Evolutionary conservation across 1,139 yeast genomes (phyloP).

Genomic region (Lodderomyces orthopsilosis): DNA sequence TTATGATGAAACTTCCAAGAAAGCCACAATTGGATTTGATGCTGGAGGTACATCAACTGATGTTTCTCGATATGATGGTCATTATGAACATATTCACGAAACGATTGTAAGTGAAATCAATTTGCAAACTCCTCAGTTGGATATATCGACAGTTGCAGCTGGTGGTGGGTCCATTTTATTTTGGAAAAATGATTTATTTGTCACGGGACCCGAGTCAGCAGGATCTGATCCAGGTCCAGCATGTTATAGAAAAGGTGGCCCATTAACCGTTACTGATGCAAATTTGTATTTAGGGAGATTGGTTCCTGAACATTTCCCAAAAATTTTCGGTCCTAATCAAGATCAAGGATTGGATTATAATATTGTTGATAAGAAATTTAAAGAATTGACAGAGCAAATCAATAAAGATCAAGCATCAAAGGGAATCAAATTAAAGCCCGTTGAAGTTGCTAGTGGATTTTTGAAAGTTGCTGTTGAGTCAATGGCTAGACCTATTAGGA

Average conservation of each 20-base stretch:
- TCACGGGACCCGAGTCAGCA: constrained; percentile 48
- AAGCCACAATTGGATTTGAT: constrained; percentile 46
- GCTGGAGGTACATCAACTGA: constrained; percentile 52
- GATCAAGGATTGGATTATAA: constrained; percentile 38
- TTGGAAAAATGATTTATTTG: constrained; percentile 47
- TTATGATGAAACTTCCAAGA: constrained; percentile 26
- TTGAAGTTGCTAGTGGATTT: constrained; percentile 44
- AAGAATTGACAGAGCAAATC: constrained; percentile 31
- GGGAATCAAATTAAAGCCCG: constrained; percentile 27
- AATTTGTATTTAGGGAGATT: constrained; percentile 42
- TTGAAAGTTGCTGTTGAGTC: constrained; percentile 45
- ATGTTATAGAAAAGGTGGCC: constrained; percentile 47
- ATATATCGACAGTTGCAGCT: constrained; percentile 48
- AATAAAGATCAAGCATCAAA: constrained; percentile 25
- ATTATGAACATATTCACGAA: constrained; percentile 41
- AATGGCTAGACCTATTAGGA: constrained; percentile 47
- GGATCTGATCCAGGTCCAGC: constrained; percentile 51
- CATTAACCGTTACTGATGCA: constrained; percentile 48
- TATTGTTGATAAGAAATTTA: constrained; percentile 27
- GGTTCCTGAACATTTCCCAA: constrained; percentile 41
- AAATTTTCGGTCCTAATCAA: constrained; percentile 44
- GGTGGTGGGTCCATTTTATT: constrained; percentile 48
- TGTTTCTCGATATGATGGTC: constrained; percentile 41
- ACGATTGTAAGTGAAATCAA: constrained; percentile 44
- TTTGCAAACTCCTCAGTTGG: constrained; percentile 46